Percentiles rank a stretch among this genome's conserved stretches.
phyloP scores from a whole-genome alignment of 2,329 filamentous ascomycete genomes.

The Penicillium janthinellum region DNA sequence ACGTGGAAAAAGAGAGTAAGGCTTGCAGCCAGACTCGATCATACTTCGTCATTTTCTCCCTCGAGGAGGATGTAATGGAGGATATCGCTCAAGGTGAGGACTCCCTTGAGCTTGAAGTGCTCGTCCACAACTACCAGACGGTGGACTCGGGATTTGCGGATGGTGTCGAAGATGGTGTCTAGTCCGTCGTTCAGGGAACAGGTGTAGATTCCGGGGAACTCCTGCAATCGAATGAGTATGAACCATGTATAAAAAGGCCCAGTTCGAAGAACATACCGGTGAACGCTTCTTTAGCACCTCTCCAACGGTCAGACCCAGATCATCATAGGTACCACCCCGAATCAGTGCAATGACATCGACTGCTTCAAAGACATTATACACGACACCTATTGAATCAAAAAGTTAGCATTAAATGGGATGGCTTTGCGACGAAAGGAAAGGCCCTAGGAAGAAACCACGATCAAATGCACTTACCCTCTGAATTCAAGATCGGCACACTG shows the following conservation, averaged over 20 bases:
- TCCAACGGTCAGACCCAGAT: conserved; percentile 80
- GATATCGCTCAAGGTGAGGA: conserved; percentile 94
- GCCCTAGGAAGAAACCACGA: neutral
- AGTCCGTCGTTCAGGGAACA: conserved; percentile 89
- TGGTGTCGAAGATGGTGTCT: conserved; percentile 94
- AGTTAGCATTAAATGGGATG: neutral
- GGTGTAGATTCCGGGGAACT: conserved; percentile 95
- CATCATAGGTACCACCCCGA: conserved; percentile 89
- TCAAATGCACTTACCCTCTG: conserved; percentile 55
- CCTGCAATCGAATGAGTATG: conserved; percentile 43
- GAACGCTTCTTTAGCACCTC: conserved; percentile 85
- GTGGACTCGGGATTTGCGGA: conserved; percentile 92
- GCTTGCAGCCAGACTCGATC: conserved; percentile 19
- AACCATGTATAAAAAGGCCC: neutral
- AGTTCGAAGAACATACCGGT: conserved; percentile 55
- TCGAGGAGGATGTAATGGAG: conserved; percentile 89
- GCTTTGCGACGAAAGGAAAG: neutral
- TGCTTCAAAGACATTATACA: conserved; percentile 96
- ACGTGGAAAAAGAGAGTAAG: neutral
- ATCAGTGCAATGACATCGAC: conserved; percentile 97
- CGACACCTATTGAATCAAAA: conserved; percentile 52
- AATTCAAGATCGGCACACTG: conserved; percentile 88
- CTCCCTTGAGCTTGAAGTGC: conserved; percentile 77
- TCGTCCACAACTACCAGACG: conserved; percentile 92
- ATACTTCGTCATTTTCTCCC: conserved; percentile 65